Percentiles rank a stretch among this genome's conserved stretches.
Evolutionary conservation across 202 grass and related monocot genomes (phyloP).

Genomic region (Schoenoplectus tabernaemontani): DNA sequence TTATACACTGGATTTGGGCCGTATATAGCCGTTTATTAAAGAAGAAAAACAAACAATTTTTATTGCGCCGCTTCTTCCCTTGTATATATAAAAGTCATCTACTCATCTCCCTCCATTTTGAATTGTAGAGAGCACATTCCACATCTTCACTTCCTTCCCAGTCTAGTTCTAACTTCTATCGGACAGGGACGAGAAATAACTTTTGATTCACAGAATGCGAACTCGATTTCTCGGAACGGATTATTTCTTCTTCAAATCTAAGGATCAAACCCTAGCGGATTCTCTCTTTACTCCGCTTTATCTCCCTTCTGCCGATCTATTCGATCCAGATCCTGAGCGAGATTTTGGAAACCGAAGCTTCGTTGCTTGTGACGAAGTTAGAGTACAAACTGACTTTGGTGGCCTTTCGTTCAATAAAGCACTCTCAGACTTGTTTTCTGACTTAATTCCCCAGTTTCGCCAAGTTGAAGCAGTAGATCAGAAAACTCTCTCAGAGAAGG

Average conservation of each 20-base stretch:
- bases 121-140: background rate
- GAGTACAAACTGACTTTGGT: conserved; percentile 26
- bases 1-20: background rate
- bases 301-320: conserved; percentile 29
- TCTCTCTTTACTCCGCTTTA: conserved; percentile 48
- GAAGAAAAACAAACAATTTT: background rate
- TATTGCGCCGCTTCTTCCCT: background rate
- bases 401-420: conserved; percentile 41
- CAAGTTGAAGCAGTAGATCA: conserved; percentile 14
- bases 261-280: conserved; percentile 30
- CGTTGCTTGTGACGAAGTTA: background rate
- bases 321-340: conserved; percentile 22
- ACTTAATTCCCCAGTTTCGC: conserved; percentile 31
- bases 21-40: background rate
- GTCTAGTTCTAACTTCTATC: conserved; percentile 17
- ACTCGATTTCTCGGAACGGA: conserved; percentile 67
- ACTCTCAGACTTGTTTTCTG: conserved; percentile 41
- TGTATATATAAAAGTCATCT: too few relatives aligned
- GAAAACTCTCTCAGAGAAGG: background rate
- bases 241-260: conserved; percentile 42
- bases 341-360: conserved; percentile 20
- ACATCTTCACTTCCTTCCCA: background rate
- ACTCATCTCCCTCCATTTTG: too few relatives aligned
- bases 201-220: conserved; percentile 36
- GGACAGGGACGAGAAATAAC: background rate